These are phyloP conservation scores for Medicago ruthenica DNA, from an alignment of 306 rosid species.

Conservation along the genomic window DNA sequence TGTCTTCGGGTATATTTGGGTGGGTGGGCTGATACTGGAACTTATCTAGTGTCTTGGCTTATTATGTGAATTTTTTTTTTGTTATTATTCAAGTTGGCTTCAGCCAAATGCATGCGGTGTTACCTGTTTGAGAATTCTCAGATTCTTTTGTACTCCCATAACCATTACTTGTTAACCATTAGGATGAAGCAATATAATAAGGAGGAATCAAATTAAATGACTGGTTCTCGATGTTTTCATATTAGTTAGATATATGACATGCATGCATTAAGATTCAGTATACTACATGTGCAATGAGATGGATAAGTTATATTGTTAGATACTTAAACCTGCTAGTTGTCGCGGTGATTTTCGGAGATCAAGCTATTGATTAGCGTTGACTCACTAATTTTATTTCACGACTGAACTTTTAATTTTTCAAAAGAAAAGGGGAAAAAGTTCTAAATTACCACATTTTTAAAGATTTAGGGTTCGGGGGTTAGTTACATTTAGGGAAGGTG, in stretches of 20 bases:
- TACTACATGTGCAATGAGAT: conserved; percentile 24
- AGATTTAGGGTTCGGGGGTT: too few species aligned
- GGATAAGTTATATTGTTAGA: neutral
- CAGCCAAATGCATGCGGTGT: conserved; percentile 9
- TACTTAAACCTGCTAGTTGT: neutral
- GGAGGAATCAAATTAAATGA: neutral
- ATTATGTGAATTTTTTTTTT: neutral
- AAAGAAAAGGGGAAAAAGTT: too few species aligned
- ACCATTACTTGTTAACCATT: neutral
- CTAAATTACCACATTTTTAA: too few species aligned
- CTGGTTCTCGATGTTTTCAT: conserved; percentile 9
- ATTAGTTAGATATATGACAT: conserved; percentile 20
- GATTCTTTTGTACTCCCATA: neutral
- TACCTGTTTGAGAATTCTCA: neutral
- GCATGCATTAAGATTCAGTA: conserved; percentile 1
- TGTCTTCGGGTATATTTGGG: conserved; percentile 19
- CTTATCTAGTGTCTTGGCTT: conserved; percentile 11
- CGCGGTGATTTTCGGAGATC: too few species aligned
- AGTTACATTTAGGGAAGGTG: too few species aligned
- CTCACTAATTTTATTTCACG: too few species aligned
- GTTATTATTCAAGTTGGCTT: conserved; percentile 4
- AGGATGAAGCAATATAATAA: conserved; percentile 17
- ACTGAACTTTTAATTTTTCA: too few species aligned
- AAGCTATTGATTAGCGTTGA: too few species aligned
- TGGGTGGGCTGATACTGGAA: conserved; percentile 15